These are phyloP conservation scores for Chlamydomonas schloesseri DNA, from an alignment of 139 green algal genomes.

Conservation along the genomic window DNA sequence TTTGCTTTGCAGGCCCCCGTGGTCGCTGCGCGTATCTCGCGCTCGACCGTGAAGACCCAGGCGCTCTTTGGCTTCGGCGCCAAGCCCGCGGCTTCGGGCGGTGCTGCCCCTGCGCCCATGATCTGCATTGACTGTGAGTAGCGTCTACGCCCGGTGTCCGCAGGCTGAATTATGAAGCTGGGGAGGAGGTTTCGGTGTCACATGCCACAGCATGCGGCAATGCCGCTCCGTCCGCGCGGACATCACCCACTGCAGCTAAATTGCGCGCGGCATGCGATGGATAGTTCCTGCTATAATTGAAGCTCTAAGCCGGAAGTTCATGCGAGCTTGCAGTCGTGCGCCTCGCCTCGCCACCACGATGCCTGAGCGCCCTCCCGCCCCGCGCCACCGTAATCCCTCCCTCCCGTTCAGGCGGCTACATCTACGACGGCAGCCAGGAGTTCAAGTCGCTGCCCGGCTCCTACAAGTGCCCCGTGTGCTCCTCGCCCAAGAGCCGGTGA, in stretches of 20 bases:
- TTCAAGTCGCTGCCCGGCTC: constrained; percentile 45
- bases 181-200: too few species aligned
- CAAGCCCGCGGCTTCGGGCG: constrained; percentile 28
- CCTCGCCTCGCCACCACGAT: too few species aligned
- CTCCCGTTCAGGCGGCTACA: constrained; percentile 36
- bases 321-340: too few species aligned
- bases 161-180: too few species aligned
- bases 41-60: constrained; percentile 22
- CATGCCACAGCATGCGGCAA: too few species aligned
- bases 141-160: background rate
- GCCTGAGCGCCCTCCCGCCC: too few species aligned
- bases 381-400: too few species aligned
- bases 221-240: too few species aligned
- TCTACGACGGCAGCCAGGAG: constrained; percentile 45
- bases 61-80: constrained; percentile 50
- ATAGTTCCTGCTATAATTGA: too few species aligned
- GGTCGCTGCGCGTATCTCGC: constrained; percentile 19
- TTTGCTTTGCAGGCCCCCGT: background rate
- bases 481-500: constrained; percentile 44
- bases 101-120: constrained; percentile 30
- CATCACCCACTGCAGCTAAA: too few species aligned
- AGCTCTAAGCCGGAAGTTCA: too few species aligned
- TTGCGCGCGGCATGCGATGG: too few species aligned
- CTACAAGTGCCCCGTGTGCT: constrained; percentile 42
- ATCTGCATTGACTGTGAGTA: constrained; percentile 51